Conservation (phyloP, 306 rosid genomes). For the Chamaecrista fasciculata region DNA sequence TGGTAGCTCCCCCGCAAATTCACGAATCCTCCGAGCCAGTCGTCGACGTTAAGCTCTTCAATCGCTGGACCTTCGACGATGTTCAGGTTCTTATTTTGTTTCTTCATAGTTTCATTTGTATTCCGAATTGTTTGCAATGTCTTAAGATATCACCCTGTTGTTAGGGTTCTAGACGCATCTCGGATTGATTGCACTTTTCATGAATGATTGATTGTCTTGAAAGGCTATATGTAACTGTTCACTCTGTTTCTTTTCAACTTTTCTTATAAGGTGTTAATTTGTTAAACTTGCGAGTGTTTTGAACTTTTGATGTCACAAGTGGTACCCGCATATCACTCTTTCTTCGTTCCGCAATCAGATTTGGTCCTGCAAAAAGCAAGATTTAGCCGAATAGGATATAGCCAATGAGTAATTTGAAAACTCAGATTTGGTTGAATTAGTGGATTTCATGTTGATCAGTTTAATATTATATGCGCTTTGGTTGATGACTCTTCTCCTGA, state of each 20-base stretch:
- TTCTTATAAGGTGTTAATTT: too few relatives aligned
- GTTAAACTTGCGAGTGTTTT: not conserved
- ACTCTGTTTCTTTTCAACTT: too few relatives aligned
- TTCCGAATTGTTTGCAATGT: not conserved
- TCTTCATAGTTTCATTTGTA: not conserved
- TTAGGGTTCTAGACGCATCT: not conserved
- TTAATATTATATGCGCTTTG: not conserved
- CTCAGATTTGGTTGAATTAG: not conserved
- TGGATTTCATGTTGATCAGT: not conserved
- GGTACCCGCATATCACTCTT: not conserved
- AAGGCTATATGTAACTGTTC: too few relatives aligned
- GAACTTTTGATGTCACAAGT: not conserved
- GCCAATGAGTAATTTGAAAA: not conserved
- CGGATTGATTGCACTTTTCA: not conserved
- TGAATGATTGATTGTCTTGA: not conserved
- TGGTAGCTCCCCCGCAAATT: not conserved
- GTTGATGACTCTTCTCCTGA: not conserved
- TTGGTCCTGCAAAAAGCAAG: not conserved
- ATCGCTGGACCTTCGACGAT: conserved; percentile 37
- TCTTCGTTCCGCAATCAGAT: not conserved
- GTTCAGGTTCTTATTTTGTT: conserved; percentile 13
- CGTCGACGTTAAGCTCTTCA: conserved; percentile 38
- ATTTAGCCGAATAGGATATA: not conserved
- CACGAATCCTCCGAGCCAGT: not conserved
- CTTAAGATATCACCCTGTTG: not conserved